A percentile compares a stretch with the other conserved stretches of the same genome.
These are phyloP conservation scores for Fusarium palustre DNA, from an alignment of 2,329 filamentous ascomycete genomes.

Conservation along the genomic window DNA sequence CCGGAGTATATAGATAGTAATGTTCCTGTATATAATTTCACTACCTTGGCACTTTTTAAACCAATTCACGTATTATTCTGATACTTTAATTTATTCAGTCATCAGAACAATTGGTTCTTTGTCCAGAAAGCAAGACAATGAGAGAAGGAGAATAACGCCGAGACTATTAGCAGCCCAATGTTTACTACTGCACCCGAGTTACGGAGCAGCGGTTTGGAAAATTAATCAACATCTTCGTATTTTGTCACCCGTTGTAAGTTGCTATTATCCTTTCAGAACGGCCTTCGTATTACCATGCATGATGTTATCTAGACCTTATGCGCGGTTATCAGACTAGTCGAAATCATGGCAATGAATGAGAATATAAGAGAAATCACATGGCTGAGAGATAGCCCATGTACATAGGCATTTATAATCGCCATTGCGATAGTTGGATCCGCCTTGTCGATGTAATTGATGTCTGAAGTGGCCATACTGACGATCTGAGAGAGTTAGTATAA, in stretches of 20 bases:
- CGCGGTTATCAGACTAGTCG: not conserved
- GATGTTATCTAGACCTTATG: not conserved
- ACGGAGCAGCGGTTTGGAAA: too few relatives aligned
- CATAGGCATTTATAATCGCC: not conserved
- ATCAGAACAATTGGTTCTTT: too few relatives aligned
- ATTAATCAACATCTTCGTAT: too few relatives aligned
- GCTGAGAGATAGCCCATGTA: not conserved
- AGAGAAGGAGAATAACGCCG: too few relatives aligned
- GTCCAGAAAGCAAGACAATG: too few relatives aligned
- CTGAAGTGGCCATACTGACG: not conserved
- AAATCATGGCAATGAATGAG: not conserved
- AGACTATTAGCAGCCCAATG: too few relatives aligned
- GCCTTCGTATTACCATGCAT: rapidly evolving
- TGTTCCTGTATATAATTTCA: not conserved
- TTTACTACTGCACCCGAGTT: too few relatives aligned
- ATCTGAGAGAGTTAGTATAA: rapidly evolving
- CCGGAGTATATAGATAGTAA: not conserved
- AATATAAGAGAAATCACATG: not conserved
- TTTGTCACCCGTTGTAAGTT: too few relatives aligned
- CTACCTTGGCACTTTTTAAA: not conserved
- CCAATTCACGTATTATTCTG: not conserved
- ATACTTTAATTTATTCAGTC: too few relatives aligned
- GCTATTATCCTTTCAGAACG: too few relatives aligned
- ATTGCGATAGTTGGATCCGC: rapidly evolving
- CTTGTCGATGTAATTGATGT: not conserved